Evolutionary conservation across 495 filamentous ascomycete species (phyloP).

Genomic region (Tuber magnatum): DNA sequence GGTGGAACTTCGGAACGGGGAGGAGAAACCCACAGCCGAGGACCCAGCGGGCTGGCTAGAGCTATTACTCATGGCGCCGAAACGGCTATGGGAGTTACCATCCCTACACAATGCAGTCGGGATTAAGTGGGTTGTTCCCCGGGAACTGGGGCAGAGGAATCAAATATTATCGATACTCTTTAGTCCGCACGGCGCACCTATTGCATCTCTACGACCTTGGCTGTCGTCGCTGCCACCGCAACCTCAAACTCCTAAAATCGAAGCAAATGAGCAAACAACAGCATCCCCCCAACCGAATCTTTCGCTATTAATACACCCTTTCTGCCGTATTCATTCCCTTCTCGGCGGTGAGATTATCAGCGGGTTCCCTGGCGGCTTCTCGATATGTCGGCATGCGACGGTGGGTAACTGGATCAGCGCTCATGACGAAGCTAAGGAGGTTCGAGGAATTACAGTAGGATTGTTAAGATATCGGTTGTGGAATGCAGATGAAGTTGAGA

Average conservation of each 20-base stretch:
- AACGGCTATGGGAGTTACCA: slow-evolving; percentile 49
- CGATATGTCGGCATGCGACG: slow-evolving; percentile 14
- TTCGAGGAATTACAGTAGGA: slow-evolving; percentile 20
- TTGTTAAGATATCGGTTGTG: slow-evolving; percentile 10
- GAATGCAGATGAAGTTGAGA: slow-evolving; percentile 12
- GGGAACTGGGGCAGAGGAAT: background rate
- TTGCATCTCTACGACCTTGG: slow-evolving; percentile 16
- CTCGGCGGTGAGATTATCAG: slow-evolving; percentile 21
- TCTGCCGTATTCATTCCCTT: slow-evolving; percentile 16
- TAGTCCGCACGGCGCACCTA: slow-evolving; percentile 24
- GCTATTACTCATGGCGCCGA: slow-evolving; percentile 58
- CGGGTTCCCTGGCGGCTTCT: slow-evolving; percentile 23
- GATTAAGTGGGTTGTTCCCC: slow-evolving; percentile 46
- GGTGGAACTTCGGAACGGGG: slow-evolving; percentile 33
- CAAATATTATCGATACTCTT: slow-evolving; percentile 12
- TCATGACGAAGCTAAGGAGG: slow-evolving; percentile 21
- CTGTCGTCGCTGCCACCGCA: slow-evolving; percentile 14
- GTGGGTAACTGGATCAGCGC: slow-evolving; percentile 20
- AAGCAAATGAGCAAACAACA: background rate
- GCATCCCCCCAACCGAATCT: background rate
- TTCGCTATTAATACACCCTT: slow-evolving; percentile 21
- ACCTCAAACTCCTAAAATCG: background rate
- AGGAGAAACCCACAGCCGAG: slow-evolving; percentile 47
- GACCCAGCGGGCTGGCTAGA: slow-evolving; percentile 50
- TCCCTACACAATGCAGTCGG: slow-evolving; percentile 60